Evolutionary conservation across 176 grass and related monocot genomes (phyloP), one percentile per base, ranked within the genome.

Genomic region (Eleusine coracana): DNA sequence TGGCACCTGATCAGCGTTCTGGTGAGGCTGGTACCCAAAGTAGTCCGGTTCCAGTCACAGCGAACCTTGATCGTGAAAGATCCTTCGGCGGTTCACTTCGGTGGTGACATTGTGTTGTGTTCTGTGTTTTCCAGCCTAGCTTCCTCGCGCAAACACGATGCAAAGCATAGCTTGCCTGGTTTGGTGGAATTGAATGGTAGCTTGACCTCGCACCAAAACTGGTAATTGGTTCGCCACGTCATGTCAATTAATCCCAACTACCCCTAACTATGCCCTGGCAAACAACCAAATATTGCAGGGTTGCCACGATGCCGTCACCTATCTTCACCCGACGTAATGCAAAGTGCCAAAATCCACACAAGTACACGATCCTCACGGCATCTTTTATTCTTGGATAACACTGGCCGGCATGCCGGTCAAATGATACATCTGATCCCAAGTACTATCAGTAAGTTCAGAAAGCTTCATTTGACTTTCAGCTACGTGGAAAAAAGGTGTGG

Each of bases 131-230:
- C 29, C n/a, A n/a, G n/a, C n/a, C 45, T 17, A 27, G 15, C 23
- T n/a, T n/a, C n/a, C 20, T 16, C 77, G 10, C n/a, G 50, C 25
- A 60, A 48, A 13, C 52, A 40, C 42, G 42, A 15, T 40, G 48
- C 11, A 27, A 21, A 1, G 1, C 14, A n/a, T 7, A 20, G 55
- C 20, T 13, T 17, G n/a, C 20, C 54, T 4, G 14, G 6, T 44
- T 41, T 36, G 21, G 21, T 44, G 51, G 77, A 29, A 34, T 20
- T 59, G 50, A 88, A 80, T 17, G 49, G 75, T 80, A n/a, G 87
- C 81, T 74, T 59, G 20, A 21, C 3, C 38, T 28, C 10, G 36
- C 80, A 61, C 80, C 44, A 42, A 15, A 51, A 16, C 7, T 1
- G 41, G 20, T 7, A 15, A 21, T 20, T 28, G 8, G 13, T 15